Evolutionary conservation across 106 monocot genomes (phyloP), one percentile per base, ranked within the genome.

Genomic region (Platanthera guangdongensis): DNA sequence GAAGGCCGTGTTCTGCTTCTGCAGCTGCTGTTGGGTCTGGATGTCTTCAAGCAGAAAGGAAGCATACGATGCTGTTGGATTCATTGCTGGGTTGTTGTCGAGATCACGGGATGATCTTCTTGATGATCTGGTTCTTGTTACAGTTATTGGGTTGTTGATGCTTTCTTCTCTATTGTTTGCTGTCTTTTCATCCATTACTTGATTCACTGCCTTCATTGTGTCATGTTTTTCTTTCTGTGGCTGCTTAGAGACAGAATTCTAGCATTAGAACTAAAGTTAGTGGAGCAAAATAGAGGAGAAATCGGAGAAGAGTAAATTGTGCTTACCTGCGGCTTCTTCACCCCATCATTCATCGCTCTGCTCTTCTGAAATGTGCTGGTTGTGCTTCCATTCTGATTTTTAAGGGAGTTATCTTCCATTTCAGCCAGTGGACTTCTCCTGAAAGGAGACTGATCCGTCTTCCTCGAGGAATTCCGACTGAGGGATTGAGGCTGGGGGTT

Each of bases 361-460:
- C 22, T 50, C 71, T 85, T 88, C 47, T 75, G 77, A 51, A 55
- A 19, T 77, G 54, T 83, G 74, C 16, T 57, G 67, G 39, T 76
- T 49, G 10, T 78, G 73, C 7, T 81, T 55, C 28, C 16, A 50
- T 89, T 12, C 39, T 67, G 67, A 30, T 67, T 65, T 65, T 51
- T 82, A 47, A 82, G 71, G 4, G 75, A 57, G 79, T 93, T 99
- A 15, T 86, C 91, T 30, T 99, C 88, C 55, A 99, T 73, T 21
- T 94, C 99, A 6, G 85, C 68, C 99, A 99, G 86, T 2, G 99
- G 99, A 51, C 82, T 92, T 81, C 94, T 82, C 25, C 90, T 78
- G 8, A 62, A 84, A 6, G 94, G 94, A 6, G 90, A 99, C 0
- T 92, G 87, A 60, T 97, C 96, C 0, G 88, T 88, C 81, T 96